Base-by-base conservation (phyloP, 2,329 filamentous ascomycete species). In the Alternaria conjuncta region DNA sequence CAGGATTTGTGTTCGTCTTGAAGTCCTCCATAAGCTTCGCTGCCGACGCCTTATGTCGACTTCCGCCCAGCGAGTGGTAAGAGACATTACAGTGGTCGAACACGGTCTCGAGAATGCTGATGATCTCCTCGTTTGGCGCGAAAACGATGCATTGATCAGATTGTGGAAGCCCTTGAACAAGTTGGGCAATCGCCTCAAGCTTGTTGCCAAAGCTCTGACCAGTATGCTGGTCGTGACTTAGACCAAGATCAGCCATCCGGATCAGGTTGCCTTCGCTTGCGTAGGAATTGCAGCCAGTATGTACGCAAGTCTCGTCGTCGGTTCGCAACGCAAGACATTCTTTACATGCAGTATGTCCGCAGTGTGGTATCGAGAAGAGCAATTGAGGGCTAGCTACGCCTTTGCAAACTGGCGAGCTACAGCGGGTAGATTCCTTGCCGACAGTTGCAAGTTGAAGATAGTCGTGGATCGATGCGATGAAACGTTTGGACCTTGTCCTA, bases 101-200 rank as follows among this genome's bases (percentile, higher is more conserved):
- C 4, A 71, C 65, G 1, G 61, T 32, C 18, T 71, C 66, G 6
- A 78, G 36, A 6, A 66, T 61, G 9, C 30, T 46, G 23, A 75
- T 57, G 1, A 55, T 64, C 15, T 74, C 67, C 4, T 71, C 60
- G 12, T 72, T 71, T 6, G 73, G 74, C 4, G 67, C 71, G 49
- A 77, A 77, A 0, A 78, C 44, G 7, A 78, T 67, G 2, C 55
- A 68, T 74, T 81, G 51, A 64, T 79, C 61, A 30, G 28, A 30
- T 30, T 30, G 28, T 30, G 28, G 28, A 7, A 30, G 28, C 28
- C 28, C 28, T 30, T 30, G 28, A 30, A 30, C 28, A 30, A 81
- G 56, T 1, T 64, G 13, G 3, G 55, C 57, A 13, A 79, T 66
- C 0, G 54, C 60, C 23, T 75, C 58, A 11, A 78, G 53, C 59